Conservation (phyloP, 345 rosid species). For the Erysimum cheiranthoides region DNA sequence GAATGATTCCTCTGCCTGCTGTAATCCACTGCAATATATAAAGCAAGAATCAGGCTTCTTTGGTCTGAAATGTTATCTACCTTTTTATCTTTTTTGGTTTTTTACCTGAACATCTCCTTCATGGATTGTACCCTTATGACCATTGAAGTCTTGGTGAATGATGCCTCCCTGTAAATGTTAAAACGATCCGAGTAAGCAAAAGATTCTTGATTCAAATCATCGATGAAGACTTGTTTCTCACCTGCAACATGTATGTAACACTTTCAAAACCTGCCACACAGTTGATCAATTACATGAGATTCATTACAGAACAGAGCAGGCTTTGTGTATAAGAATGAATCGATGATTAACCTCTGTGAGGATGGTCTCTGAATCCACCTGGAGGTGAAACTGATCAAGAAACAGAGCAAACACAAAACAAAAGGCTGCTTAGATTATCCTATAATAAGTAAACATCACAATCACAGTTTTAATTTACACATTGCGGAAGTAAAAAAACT, state of each 20-base stretch:
- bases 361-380: slow-evolving; percentile 94
- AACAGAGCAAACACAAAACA: slow-evolving; percentile 7
- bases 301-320: not conserved
- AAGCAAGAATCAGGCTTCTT: slow-evolving; percentile 38
- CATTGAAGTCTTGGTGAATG: slow-evolving; percentile 80
- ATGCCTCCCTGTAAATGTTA: slow-evolving; percentile 64
- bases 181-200: not conserved
- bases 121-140: slow-evolving; percentile 68
- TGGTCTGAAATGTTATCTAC: not conserved
- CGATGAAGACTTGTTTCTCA: slow-evolving; percentile 34
- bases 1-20: slow-evolving; percentile 95
- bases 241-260: slow-evolving; percentile 92
- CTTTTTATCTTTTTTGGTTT: not conserved
- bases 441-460: not conserved
- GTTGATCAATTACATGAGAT: slow-evolving; percentile 4
- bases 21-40: slow-evolving; percentile 74
- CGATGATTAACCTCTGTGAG: slow-evolving; percentile 71
- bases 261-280: slow-evolving; percentile 79
- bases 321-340: slow-evolving; percentile 1
- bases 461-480: not conserved
- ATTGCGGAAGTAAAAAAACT: not conserved
- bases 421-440: not conserved
- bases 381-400: slow-evolving; percentile 72
- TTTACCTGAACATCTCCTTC: slow-evolving; percentile 89
- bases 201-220: not conserved